phyloP scores from a whole-genome alignment of 495 filamentous ascomycete genomes.

The Penicillium longicatenatum region DNA sequence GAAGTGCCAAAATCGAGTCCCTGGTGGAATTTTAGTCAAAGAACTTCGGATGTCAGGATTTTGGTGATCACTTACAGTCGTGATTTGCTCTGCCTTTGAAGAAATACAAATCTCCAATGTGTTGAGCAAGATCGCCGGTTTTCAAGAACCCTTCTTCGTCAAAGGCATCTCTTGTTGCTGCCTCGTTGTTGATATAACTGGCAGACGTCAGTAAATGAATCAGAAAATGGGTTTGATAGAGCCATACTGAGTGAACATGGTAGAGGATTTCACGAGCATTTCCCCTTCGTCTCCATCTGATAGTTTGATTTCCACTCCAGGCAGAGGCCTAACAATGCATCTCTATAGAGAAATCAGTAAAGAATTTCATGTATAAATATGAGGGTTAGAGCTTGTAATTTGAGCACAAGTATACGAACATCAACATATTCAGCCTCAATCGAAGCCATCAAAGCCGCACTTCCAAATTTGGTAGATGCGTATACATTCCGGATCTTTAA shows the following conservation, averaged over 20 bases:
- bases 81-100: constrained; percentile 9
- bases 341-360: constrained; percentile 8
- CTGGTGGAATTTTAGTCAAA: no score
- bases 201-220: constrained; percentile 6
- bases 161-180: constrained; percentile 6
- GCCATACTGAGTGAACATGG: constrained; percentile 12
- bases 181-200: constrained; percentile 11
- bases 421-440: constrained; percentile 1
- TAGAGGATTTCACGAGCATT: constrained; percentile 10
- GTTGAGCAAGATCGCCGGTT: constrained; percentile 13
- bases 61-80: constrained; percentile 14
- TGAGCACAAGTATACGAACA: no score
- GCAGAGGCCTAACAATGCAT: constrained; percentile 5
- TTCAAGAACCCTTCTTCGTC: constrained; percentile 15
- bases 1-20: neutral
- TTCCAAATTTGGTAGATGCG: constrained; percentile 8
- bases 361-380: no score
- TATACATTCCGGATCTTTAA: constrained; percentile 11
- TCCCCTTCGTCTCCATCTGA: constrained; percentile 12
- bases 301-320: constrained; percentile 4
- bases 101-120: constrained; percentile 8
- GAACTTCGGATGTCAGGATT: no score
- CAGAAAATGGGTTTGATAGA: constrained; percentile 6
- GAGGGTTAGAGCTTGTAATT: no score
- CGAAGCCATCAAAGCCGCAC: neutral